A percentile compares a stretch with the other conserved stretches of the same genome.
These are phyloP conservation scores for Phialophora chinensis DNA, from an alignment of 2,329 filamentous ascomycete species.

Conservation along the genomic window DNA sequence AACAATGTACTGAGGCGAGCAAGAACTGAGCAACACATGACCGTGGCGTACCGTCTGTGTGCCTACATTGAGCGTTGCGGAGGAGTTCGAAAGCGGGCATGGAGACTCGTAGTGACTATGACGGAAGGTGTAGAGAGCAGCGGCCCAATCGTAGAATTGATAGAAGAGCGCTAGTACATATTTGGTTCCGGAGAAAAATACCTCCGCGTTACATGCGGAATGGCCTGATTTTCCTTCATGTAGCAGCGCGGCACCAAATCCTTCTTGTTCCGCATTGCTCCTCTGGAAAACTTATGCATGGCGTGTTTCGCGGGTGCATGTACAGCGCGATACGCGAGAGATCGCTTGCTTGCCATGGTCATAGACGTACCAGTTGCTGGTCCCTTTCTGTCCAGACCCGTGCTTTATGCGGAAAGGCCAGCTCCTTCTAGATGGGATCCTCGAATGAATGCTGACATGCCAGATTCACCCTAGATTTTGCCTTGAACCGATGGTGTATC, in stretches of 20 bases:
- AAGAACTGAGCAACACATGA: constrained; percentile 10
- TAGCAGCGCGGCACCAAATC: constrained; percentile 12
- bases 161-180: background rate
- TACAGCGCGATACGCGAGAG: background rate
- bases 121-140: constrained; percentile 1
- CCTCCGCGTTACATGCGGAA: constrained; percentile 16
- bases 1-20: background rate
- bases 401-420: background rate
- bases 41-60: background rate
- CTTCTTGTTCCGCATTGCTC: constrained; percentile 11
- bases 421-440: background rate
- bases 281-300: background rate
- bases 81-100: constrained; percentile 23
- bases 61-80: constrained; percentile 21
- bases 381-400: background rate
- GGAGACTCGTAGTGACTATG: constrained; percentile 14
- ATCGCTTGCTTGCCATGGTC: background rate
- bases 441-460: background rate
- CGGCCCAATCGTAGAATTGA: constrained; percentile 13
- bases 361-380: background rate
- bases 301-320: background rate
- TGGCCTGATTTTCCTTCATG: constrained; percentile 1
- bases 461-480: background rate
- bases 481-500: background rate
- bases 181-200: constrained; percentile 3